A percentile compares a stretch with the other conserved stretches of the same genome.
Conservation (phyloP, 805 yeast species). For the Barnettozyma sucrosica region DNA sequence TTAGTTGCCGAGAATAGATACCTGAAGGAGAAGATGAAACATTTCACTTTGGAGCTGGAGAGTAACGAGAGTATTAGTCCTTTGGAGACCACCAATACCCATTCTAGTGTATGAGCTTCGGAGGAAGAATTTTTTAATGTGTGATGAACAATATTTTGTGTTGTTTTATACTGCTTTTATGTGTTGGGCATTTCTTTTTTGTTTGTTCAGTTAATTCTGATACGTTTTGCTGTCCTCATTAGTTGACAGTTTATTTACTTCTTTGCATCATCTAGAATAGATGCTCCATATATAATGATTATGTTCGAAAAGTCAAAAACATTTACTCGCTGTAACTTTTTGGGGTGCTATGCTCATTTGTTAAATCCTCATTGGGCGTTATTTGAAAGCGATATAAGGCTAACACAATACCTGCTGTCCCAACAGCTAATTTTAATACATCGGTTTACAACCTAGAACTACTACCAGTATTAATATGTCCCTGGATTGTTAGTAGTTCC, state of each 20-base stretch:
- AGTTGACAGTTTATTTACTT: neutral
- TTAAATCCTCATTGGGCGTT: too few species aligned
- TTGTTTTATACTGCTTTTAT: conserved; percentile 1
- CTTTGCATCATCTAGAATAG: neutral
- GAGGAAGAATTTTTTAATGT: neutral
- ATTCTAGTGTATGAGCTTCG: neutral
- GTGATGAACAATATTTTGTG: neutral
- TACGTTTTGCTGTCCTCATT: neutral
- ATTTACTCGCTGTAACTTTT: too few species aligned
- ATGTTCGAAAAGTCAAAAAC: too few species aligned
- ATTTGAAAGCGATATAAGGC: too few species aligned
- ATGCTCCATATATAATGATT: neutral
- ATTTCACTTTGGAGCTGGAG: conserved; percentile 10
- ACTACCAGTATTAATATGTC: too few species aligned
- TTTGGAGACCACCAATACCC: conserved; percentile 19
- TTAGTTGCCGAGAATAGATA: conserved; percentile 34
- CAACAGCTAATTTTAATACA: too few species aligned
- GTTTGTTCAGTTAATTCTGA: neutral
- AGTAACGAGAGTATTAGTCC: conserved; percentile 28
- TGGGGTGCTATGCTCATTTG: too few species aligned
- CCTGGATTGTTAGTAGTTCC: too few species aligned
- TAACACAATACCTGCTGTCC: too few species aligned
- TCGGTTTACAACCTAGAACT: too few species aligned
- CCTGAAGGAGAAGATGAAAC: conserved; percentile 13
- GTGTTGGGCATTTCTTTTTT: neutral